phyloP scores from a whole-genome alignment of 257 asterid genomes.

The Fraxinus excelsior region DNA sequence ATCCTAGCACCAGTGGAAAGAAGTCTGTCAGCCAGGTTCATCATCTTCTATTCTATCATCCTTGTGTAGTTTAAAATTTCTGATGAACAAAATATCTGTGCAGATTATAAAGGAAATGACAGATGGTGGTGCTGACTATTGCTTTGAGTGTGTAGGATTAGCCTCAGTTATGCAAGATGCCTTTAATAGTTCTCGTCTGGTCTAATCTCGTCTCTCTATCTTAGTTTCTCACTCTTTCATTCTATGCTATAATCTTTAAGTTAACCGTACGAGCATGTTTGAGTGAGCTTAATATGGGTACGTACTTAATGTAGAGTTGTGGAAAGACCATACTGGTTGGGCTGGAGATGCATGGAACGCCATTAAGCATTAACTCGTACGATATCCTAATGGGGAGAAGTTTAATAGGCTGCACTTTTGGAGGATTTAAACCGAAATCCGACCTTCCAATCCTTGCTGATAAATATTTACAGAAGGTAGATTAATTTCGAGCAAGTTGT shows the following conservation, averaged over 20 bases:
- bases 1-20: constrained; percentile 37
- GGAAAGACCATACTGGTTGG: constrained; percentile 48
- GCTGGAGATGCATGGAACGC: constrained; percentile 41
- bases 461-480: constrained; percentile 34
- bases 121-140: constrained; percentile 42
- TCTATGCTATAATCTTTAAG: neutral
- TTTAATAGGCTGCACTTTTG: constrained; percentile 36
- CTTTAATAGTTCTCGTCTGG: constrained; percentile 27
- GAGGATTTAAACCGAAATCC: constrained; percentile 47
- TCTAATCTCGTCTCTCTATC: neutral
- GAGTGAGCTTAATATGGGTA: neutral
- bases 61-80: neutral
- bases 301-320: constrained; percentile 31
- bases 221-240: neutral
- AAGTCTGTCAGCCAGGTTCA: constrained; percentile 36
- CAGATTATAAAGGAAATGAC: constrained; percentile 36
- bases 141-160: constrained; percentile 43
- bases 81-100: neutral
- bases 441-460: constrained; percentile 33
- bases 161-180: constrained; percentile 39
- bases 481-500: neutral
- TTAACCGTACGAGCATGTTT: neutral
- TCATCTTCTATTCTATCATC: neutral
- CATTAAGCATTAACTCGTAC: constrained; percentile 30
- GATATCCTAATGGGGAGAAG: constrained; percentile 32